Conservation (phyloP, 2,329 filamentous ascomycete genomes). For the Colletotrichum higginsianum region DNA sequence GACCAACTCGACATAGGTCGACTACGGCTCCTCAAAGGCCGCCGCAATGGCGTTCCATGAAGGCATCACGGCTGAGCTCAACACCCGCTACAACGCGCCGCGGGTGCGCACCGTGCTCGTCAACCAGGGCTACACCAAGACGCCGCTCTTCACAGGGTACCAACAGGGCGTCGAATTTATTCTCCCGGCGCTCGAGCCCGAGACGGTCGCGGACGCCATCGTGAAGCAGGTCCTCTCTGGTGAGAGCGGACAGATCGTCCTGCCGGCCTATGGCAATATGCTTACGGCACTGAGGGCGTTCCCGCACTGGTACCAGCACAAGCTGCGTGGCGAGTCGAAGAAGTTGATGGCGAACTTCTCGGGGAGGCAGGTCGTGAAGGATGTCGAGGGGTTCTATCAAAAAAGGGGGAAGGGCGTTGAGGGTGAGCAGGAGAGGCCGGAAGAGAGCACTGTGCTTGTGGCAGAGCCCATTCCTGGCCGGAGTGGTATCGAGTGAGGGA, state of each 20-base stretch:
- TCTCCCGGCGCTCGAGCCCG: constrained; percentile 69
- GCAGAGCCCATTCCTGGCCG: constrained; percentile 32
- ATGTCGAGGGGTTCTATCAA: constrained; percentile 58
- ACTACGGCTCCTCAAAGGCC: constrained; percentile 78
- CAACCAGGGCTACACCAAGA: constrained; percentile 75
- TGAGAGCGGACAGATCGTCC: constrained; percentile 68
- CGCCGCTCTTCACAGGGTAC: constrained; percentile 71
- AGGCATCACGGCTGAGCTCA: constrained; percentile 71
- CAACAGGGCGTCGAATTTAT: constrained; percentile 65
- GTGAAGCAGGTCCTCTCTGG: constrained; percentile 72
- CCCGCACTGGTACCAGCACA: constrained; percentile 75
- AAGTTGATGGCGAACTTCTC: constrained; percentile 60
- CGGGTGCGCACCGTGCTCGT: constrained; percentile 77
- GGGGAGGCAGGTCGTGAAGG: constrained; percentile 64
- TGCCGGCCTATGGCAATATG: constrained; percentile 62
- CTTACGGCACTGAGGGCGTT: constrained; percentile 64
- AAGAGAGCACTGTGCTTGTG: constrained; percentile 57
- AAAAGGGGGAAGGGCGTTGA: constrained; percentile 44
- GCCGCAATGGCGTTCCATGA: constrained; percentile 79
- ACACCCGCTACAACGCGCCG: constrained; percentile 72
- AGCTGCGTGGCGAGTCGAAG: constrained; percentile 60
- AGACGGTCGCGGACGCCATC: constrained; percentile 76
- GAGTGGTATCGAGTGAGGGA: background rate
- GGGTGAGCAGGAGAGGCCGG: constrained; percentile 45
- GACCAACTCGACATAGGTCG: constrained; percentile 55